Evolutionary conservation across 345 rosid genomes (phyloP).

Genomic region (Arabis alpina): DNA sequence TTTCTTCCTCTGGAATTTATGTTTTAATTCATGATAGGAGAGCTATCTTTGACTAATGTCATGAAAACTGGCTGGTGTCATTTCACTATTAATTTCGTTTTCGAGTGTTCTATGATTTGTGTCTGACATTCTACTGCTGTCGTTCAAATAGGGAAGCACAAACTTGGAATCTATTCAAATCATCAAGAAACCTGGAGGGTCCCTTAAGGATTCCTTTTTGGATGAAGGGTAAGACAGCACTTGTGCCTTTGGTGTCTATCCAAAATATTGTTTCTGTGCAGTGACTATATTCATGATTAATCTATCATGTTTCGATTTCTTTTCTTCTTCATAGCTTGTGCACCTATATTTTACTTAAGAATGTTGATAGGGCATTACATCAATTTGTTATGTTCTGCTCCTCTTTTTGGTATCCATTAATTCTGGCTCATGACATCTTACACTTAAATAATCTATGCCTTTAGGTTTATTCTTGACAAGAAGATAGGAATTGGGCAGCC

Average conservation of each 20-base stretch:
- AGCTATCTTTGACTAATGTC: background rate
- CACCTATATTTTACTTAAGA: background rate
- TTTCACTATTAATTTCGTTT: background rate
- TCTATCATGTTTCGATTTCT: slow-evolving; percentile 6
- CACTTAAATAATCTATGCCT: slow-evolving; percentile 23
- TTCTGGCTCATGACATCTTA: slow-evolving; percentile 6
- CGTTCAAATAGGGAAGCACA: slow-evolving; percentile 80
- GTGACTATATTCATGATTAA: background rate
- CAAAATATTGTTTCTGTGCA: background rate
- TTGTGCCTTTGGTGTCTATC: background rate
- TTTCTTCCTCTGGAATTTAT: background rate
- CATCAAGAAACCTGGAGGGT: slow-evolving; percentile 98
- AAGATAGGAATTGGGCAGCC: slow-evolving; percentile 98
- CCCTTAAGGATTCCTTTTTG: slow-evolving; percentile 88
- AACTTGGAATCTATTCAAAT: slow-evolving; percentile 94
- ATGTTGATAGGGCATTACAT: background rate
- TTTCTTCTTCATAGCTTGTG: background rate
- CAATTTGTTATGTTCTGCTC: background rate
- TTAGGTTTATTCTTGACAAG: slow-evolving; percentile 98
- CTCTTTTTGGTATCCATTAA: slow-evolving; percentile 1
- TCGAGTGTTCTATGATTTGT: background rate
- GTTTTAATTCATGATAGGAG: background rate
- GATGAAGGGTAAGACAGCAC: slow-evolving; percentile 87
- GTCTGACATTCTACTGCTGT: slow-evolving; percentile 14
- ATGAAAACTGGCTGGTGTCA: background rate